Conservation (phyloP, 202 grass and related monocot genomes). For the Musa balbisiana region DNA sequence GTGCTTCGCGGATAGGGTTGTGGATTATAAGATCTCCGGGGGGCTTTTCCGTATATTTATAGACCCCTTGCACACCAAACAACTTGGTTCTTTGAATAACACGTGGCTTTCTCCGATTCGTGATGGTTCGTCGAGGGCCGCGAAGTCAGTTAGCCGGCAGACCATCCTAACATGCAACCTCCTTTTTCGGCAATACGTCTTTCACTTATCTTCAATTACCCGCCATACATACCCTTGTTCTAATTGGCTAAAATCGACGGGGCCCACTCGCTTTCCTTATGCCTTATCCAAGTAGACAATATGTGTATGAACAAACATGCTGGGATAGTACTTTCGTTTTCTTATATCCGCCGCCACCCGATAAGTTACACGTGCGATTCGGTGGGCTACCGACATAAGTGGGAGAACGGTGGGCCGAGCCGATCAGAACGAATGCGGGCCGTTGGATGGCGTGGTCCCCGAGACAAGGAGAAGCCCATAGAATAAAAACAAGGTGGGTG, state of each 20-base stretch:
- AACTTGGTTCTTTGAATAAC: background rate
- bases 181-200: too few relatives aligned
- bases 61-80: background rate
- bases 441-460: background rate
- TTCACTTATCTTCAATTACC: too few relatives aligned
- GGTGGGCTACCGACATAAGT: background rate
- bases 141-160: background rate
- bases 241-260: too few relatives aligned
- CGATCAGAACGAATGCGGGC: background rate
- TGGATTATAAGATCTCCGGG: background rate
- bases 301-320: too few relatives aligned
- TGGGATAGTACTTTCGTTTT: too few relatives aligned
- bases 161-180: background rate
- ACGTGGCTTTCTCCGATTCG: background rate
- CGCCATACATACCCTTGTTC: too few relatives aligned
- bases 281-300: too few relatives aligned
- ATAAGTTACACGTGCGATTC: background rate
- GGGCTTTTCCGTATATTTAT: background rate
- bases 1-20: background rate
- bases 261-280: too few relatives aligned
- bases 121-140: background rate
- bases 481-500: background rate
- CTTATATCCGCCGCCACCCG: too few relatives aligned
- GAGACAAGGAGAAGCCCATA: background rate
- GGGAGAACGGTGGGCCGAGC: background rate